Evolutionary conservation across 805 yeast species (phyloP).

Genomic region (Cyberlindnera lachancei): DNA sequence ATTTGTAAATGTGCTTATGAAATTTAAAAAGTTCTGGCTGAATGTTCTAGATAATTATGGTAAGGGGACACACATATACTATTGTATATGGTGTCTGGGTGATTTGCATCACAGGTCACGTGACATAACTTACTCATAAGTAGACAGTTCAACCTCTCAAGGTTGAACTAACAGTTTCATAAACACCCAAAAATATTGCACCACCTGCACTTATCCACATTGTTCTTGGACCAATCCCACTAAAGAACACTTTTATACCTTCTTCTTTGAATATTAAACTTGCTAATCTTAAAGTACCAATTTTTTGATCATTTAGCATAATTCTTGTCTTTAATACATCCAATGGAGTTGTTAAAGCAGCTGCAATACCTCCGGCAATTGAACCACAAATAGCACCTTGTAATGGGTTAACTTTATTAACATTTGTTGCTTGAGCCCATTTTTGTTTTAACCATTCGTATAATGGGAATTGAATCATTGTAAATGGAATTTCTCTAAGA

Average conservation of each 20-base stretch:
- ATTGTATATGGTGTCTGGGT: no score
- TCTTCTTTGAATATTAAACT: slow-evolving; percentile 55
- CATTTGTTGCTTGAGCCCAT: slow-evolving; percentile 38
- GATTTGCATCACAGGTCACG: no score
- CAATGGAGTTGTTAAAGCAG: slow-evolving; percentile 73
- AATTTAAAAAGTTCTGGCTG: no score
- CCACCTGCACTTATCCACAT: slow-evolving; percentile 99
- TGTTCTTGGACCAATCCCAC: slow-evolving; percentile 92
- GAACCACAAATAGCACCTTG: slow-evolving; percentile 85
- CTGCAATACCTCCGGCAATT: slow-evolving; percentile 75
- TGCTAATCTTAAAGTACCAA: slow-evolving; percentile 41
- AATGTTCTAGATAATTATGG: no score
- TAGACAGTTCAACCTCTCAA: no score
- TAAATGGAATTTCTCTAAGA: slow-evolving; percentile 93
- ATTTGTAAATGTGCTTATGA: no score
- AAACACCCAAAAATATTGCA: slow-evolving; percentile 91
- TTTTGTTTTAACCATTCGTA: slow-evolving; percentile 72
- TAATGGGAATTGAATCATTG: slow-evolving; percentile 90
- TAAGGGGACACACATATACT: no score
- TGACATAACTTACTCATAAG: no score
- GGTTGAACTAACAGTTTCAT: slow-evolving; percentile 44
- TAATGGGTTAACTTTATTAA: slow-evolving; percentile 44
- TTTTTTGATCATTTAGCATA: slow-evolving; percentile 57
- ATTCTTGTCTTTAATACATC: slow-evolving; percentile 78
- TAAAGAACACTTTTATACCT: slow-evolving; percentile 63